phyloP scores from a whole-genome alignment of 2,329 filamentous ascomycete species.

The Aspergillus bombycis region DNA sequence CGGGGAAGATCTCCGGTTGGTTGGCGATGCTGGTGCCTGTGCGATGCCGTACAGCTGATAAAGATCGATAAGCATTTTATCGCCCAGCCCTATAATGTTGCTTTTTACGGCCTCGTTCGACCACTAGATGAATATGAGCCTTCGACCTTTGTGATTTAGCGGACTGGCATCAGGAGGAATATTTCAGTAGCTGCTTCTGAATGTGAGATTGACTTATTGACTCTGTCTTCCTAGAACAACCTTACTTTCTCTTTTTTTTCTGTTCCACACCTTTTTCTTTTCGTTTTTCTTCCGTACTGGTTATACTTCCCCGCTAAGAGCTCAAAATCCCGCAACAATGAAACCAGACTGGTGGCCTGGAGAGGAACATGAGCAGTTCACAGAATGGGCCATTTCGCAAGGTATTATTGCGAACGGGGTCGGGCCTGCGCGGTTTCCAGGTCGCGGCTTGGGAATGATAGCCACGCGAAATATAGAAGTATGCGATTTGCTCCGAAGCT shows the following conservation, averaged over 20 bases:
- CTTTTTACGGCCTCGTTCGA: not conserved
- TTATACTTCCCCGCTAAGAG: not conserved
- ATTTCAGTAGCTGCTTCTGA: not conserved
- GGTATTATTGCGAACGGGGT: conserved; percentile 72
- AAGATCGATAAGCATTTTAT: conserved; percentile 21
- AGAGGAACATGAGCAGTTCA: conserved; percentile 56
- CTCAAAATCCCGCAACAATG: conserved; percentile 22
- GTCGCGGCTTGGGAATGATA: conserved; percentile 76
- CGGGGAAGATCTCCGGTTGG: conserved; percentile 18
- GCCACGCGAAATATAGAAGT: conserved; percentile 70
- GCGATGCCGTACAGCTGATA: conserved; percentile 24
- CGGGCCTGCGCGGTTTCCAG: conserved; percentile 66
- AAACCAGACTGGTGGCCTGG: conserved; percentile 37
- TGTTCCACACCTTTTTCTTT: not conserved
- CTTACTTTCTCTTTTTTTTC: not conserved
- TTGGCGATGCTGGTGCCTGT: conserved; percentile 13
- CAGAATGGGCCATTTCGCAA: conserved; percentile 67
- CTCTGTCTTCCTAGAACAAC: not conserved
- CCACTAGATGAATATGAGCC: not conserved
- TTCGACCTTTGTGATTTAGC: not conserved
- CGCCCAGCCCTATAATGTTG: not conserved
- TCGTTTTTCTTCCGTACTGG: not conserved
- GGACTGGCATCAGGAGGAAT: not conserved
- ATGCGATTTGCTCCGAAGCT: conserved; percentile 18
- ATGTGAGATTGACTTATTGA: not conserved